Evolutionary conservation across 2,329 filamentous ascomycete species (phyloP).

Genomic region (Intubia oerlemansii): DNA sequence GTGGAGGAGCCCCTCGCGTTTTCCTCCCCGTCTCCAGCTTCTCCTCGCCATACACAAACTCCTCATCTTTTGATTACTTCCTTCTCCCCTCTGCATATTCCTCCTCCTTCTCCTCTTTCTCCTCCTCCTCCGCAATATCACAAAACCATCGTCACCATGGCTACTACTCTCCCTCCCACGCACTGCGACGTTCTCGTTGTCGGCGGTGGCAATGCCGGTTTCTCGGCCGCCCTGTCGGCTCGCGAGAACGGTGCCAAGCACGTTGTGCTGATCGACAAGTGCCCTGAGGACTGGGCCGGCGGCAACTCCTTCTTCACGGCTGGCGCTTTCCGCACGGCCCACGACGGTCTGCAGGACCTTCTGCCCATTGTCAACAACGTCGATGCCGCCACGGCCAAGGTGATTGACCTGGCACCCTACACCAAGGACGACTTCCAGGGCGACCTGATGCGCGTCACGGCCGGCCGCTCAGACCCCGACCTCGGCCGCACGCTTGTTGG

Average conservation of each 20-base stretch:
- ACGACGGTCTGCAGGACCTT: slow-evolving; percentile 33
- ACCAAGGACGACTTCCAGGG: slow-evolving; percentile 27
- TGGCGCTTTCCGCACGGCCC: slow-evolving; percentile 40
- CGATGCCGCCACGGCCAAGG: slow-evolving; percentile 18
- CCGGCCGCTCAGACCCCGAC: slow-evolving; percentile 26
- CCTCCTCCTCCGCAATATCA: no score
- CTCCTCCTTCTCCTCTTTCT: no score
- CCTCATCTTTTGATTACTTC: no score
- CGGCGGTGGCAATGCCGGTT: slow-evolving; percentile 45
- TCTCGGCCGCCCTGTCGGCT: slow-evolving; percentile 36
- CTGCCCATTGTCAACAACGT: slow-evolving; percentile 41
- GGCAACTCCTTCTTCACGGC: slow-evolving; percentile 47
- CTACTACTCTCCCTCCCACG: no score
- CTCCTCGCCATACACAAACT: no score
- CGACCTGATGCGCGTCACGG: slow-evolving; percentile 35
- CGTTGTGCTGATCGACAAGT: slow-evolving; percentile 38
- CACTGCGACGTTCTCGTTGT: slow-evolving; percentile 35
- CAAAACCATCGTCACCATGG: no score
- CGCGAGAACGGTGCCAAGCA: slow-evolving; percentile 20
- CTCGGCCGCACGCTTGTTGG: slow-evolving; percentile 27
- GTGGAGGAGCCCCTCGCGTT: no score
- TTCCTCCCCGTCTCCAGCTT: no score
- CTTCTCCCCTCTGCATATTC: no score
- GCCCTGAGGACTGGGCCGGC: slow-evolving; percentile 34
- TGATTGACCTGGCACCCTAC: slow-evolving; percentile 38